A percentile compares a stretch with the other conserved stretches of the same genome.
phyloP scores from a whole-genome alignment of 2,329 filamentous ascomycete genomes.

The Proliferodiscus dingleyae region DNA sequence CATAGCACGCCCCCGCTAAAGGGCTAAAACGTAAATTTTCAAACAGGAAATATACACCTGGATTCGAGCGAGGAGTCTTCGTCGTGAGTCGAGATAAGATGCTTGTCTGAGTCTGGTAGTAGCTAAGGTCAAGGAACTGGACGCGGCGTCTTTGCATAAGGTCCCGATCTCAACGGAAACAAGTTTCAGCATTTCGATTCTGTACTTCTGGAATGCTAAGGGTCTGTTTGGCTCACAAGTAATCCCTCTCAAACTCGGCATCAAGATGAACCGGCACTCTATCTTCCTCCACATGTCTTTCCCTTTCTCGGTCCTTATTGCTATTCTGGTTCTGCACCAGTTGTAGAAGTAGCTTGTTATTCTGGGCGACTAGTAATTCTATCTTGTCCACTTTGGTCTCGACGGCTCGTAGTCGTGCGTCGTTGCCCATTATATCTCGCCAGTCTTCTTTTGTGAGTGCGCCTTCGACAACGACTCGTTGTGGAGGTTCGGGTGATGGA shows the following conservation, averaged over 20 bases:
- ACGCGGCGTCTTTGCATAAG: constrained; percentile 29
- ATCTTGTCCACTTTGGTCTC: constrained; percentile 31
- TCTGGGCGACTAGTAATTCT: constrained; percentile 29
- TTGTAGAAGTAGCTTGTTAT: constrained; percentile 31
- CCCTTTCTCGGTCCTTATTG: constrained; percentile 20
- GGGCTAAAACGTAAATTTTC: too few relatives aligned
- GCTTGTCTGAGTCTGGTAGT: too few relatives aligned
- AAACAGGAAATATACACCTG: too few relatives aligned
- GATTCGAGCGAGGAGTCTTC: too few relatives aligned
- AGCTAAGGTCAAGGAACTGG: constrained; percentile 28
- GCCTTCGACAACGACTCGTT: constrained; percentile 29
- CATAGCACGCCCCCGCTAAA: too few relatives aligned
- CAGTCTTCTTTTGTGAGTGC: constrained; percentile 31
- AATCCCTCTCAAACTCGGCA: constrained; percentile 32
- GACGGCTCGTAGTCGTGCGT: constrained; percentile 27
- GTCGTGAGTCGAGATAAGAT: too few relatives aligned
- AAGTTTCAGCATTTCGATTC: constrained; percentile 22
- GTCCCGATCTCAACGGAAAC: constrained; percentile 23
- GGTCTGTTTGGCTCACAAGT: constrained; percentile 27
- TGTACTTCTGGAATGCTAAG: constrained; percentile 10
- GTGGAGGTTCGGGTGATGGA: constrained; percentile 24
- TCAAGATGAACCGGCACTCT: constrained; percentile 32
- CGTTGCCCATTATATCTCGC: constrained; percentile 31
- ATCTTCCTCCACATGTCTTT: constrained; percentile 25
- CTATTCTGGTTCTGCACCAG: constrained; percentile 24